Evolutionary conservation across 257 asterid genomes (phyloP).

Genomic region (Lycium ferocissimum): DNA sequence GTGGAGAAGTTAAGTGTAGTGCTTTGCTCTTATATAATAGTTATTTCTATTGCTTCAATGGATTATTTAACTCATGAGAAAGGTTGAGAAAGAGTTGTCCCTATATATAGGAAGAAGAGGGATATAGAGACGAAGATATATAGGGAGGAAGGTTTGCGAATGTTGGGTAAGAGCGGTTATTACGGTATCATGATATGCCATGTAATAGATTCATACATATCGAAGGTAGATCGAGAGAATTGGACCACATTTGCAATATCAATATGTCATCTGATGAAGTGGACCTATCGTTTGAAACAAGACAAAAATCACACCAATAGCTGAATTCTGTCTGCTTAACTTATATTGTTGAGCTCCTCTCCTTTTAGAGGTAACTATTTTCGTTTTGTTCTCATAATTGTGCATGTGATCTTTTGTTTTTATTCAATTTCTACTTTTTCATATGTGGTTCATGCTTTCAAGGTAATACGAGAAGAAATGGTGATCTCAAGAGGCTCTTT

Average conservation of each 20-base stretch:
- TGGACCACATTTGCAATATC: constrained; percentile 32
- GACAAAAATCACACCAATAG: constrained; percentile 26
- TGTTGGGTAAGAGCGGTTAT: constrained; percentile 27
- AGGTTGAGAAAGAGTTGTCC: constrained; percentile 19
- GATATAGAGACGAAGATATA: constrained; percentile 10
- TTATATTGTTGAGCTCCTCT: constrained; percentile 1
- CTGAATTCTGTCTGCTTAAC: constrained; percentile 11
- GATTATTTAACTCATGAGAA: constrained; percentile 27
- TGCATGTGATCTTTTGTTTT: constrained; percentile 22
- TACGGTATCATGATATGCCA: constrained; percentile 16
- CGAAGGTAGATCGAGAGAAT: constrained; percentile 5
- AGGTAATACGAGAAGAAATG: constrained; percentile 15
- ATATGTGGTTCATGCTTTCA: constrained; percentile 7
- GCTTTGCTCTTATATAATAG: constrained; percentile 1
- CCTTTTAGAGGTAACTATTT: constrained; percentile 17
- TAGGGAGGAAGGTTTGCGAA: constrained; percentile 3
- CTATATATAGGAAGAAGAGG: constrained; percentile 41
- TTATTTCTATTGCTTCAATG: not conserved
- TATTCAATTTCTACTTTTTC: not conserved
- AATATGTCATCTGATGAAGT: constrained; percentile 26
- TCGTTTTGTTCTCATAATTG: constrained; percentile 16
- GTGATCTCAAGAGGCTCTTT: not conserved
- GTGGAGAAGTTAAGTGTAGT: not conserved
- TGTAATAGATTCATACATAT: constrained; percentile 28
- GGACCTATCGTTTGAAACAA: constrained; percentile 26